A percentile compares a stretch with the other conserved stretches of the same genome.
phyloP scores from a whole-genome alignment of 768 basidiomycete species.

The Russula earlei region DNA sequence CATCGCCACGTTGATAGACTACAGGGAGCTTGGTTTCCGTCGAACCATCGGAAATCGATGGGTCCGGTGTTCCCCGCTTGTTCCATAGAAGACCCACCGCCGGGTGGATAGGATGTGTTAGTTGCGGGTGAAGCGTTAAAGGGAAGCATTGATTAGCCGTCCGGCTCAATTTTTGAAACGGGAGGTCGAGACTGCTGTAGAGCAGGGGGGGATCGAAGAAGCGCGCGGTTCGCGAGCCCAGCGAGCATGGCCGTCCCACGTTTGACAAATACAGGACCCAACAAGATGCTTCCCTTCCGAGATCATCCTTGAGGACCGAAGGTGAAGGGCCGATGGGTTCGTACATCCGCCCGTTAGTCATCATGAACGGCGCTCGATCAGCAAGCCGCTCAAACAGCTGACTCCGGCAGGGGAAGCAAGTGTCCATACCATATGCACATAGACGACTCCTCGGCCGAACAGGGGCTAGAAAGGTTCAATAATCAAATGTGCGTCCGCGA shows the following conservation, averaged over 20 bases:
- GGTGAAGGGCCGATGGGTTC: neutral
- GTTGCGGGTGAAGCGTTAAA: too few species aligned
- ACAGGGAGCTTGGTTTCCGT: neutral
- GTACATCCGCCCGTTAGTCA: neutral
- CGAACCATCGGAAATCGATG: neutral
- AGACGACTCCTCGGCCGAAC: conserved; percentile 5
- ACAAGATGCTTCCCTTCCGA: conserved; percentile 1
- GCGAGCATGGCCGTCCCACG: neutral
- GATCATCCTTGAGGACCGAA: neutral
- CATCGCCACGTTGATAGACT: neutral
- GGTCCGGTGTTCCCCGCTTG: too few species aligned
- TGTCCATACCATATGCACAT: neutral
- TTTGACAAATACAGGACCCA: neutral
- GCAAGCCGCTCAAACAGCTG: conserved; percentile 2
- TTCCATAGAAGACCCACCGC: too few species aligned
- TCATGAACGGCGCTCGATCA: conserved; percentile 1
- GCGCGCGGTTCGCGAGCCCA: neutral
- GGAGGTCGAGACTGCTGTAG: conserved; percentile 4
- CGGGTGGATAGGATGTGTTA: too few species aligned
- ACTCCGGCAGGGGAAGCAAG: neutral
- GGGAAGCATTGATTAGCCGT: neutral
- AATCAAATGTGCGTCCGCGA: neutral
- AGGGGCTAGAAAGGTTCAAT: conserved; percentile 5
- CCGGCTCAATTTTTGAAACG: conserved; percentile 7
- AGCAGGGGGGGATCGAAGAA: neutral